These are phyloP conservation scores for Botrytis squamosa DNA, from an alignment of 2,329 filamentous ascomycete genomes.

Conservation along the genomic window DNA sequence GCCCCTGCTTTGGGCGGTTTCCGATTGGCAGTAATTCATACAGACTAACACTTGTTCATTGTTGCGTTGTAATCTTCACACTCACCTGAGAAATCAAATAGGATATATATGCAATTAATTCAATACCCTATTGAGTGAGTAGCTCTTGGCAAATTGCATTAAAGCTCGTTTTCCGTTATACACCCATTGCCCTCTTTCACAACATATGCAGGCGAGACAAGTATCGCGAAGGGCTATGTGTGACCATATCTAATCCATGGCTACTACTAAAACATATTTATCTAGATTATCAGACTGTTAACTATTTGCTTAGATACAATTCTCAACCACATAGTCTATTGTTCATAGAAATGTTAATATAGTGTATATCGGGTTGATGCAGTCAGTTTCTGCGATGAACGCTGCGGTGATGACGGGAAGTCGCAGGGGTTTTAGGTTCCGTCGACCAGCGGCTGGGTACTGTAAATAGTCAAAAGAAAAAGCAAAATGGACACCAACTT, in stretches of 20 bases:
- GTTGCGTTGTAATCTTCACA: neutral
- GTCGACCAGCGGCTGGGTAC: neutral
- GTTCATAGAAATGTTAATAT: neutral
- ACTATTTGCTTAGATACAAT: neutral
- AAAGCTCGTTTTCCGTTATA: neutral
- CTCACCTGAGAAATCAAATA: neutral
- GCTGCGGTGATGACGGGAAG: neutral
- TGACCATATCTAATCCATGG: too few species aligned
- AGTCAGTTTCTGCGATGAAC: neutral
- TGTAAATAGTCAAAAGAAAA: neutral
- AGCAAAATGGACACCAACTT: neutral
- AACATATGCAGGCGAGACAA: neutral
- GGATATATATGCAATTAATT: neutral
- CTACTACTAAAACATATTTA: neutral
- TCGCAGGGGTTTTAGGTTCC: neutral
- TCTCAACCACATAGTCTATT: neutral
- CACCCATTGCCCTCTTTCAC: neutral
- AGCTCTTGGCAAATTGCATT: neutral
- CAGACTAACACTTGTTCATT: neutral
- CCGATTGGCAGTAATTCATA: constrained; percentile 1
- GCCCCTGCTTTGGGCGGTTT: neutral
- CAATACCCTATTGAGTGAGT: neutral
- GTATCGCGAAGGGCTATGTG: neutral
- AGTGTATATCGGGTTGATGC: neutral
- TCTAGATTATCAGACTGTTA: neutral